phyloP scores from a whole-genome alignment of 257 asterid species.

The Rehmannia glutinosa region DNA sequence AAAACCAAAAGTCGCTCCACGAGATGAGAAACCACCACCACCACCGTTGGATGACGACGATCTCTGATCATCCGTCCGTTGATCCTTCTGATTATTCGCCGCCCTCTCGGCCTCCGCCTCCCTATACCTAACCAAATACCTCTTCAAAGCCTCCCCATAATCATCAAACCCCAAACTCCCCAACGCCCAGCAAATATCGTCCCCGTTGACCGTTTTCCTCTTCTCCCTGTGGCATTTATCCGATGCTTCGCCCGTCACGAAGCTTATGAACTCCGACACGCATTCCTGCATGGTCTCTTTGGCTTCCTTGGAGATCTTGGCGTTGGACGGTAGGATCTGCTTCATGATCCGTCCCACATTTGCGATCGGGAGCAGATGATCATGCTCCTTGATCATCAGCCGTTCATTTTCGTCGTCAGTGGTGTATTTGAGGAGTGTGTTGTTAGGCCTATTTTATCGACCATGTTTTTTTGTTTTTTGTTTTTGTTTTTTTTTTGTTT shows the following conservation, averaged over 20 bases:
- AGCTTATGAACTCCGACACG: constrained; percentile 58
- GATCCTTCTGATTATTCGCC: neutral
- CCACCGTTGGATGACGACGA: no score
- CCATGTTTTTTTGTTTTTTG: neutral
- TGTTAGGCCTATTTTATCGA: neutral
- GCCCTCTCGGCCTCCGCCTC: constrained; percentile 49
- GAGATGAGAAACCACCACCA: no score
- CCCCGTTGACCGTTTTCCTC: constrained; percentile 55
- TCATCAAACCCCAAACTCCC: constrained; percentile 47
- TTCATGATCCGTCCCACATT: constrained; percentile 58
- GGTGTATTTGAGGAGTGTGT: neutral
- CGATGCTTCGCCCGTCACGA: constrained; percentile 59
- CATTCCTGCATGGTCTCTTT: constrained; percentile 63
- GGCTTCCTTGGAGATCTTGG: constrained; percentile 51
- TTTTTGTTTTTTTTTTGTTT: no score
- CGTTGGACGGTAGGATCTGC: constrained; percentile 52
- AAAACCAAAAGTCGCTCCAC: constrained; percentile 1
- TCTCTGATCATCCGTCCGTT: neutral
- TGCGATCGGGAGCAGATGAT: constrained; percentile 48
- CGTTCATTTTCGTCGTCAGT: neutral
- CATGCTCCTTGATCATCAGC: neutral
- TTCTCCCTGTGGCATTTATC: constrained; percentile 48
- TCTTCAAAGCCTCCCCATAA: constrained; percentile 31
- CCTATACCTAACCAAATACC: constrained; percentile 36
- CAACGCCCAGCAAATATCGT: constrained; percentile 50